These are phyloP conservation scores for Globisporangium mamillatum DNA, from an alignment of 352 stramenopile species.

Conservation along the genomic window DNA sequence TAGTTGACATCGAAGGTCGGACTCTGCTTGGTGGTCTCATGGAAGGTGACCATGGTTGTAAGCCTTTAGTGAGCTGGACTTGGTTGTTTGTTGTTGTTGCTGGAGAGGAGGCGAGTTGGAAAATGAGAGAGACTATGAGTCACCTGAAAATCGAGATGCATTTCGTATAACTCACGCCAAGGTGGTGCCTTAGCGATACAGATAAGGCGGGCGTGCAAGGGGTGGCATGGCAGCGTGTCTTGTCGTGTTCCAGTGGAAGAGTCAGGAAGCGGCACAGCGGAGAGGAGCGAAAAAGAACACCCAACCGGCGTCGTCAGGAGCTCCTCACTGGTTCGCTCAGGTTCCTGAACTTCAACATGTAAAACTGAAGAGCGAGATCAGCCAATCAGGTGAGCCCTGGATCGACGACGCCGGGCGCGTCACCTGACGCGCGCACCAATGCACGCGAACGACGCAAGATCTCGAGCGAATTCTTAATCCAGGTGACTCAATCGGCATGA, in stretches of 20 bases:
- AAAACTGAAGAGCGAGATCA: conserved; percentile 2
- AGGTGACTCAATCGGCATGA: background rate
- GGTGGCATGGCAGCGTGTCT: too few relatives aligned
- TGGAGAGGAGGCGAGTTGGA: conserved; percentile 18
- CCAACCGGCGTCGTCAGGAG: background rate
- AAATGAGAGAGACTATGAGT: conserved; percentile 24
- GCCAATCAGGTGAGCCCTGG: background rate
- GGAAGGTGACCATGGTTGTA: background rate
- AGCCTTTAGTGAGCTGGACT: too few relatives aligned
- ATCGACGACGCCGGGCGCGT: background rate
- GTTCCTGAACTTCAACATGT: background rate
- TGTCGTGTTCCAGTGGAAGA: too few relatives aligned
- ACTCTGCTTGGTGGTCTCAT: conserved; percentile 8
- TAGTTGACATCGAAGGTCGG: background rate
- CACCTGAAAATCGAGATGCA: conserved; percentile 9
- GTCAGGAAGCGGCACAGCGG: too few relatives aligned
- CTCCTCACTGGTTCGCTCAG: background rate
- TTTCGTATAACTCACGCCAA: conserved; percentile 10
- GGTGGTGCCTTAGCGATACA: background rate
- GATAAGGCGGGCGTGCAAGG: background rate
- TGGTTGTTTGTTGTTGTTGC: background rate
- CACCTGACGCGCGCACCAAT: background rate
- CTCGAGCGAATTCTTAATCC: background rate
- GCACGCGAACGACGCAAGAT: background rate
- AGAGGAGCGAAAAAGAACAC: background rate